These are phyloP conservation scores for Eucalyptus curtisii DNA, from an alignment of 345 rosid genomes.

Conservation along the genomic window DNA sequence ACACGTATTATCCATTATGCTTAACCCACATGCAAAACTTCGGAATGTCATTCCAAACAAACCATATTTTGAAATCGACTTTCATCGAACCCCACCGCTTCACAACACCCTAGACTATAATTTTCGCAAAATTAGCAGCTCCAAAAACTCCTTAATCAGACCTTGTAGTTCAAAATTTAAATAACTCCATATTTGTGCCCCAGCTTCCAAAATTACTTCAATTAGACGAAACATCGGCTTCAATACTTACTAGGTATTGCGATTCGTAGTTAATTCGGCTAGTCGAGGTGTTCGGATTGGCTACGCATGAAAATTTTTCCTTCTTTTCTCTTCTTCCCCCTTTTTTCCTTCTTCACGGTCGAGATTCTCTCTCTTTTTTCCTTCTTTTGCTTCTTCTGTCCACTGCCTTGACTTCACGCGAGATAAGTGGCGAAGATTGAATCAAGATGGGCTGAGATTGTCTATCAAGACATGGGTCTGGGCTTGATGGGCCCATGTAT, in stretches of 20 bases:
- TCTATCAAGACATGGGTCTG: background rate
- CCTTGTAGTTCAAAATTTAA: background rate
- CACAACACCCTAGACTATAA: background rate
- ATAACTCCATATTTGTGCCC: background rate
- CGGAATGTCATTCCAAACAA: background rate
- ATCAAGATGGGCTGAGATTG: background rate
- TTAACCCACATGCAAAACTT: background rate
- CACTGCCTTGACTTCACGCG: background rate
- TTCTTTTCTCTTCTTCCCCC: background rate
- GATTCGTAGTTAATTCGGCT: background rate
- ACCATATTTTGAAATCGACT: background rate
- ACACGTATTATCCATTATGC: background rate
- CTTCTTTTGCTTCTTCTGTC: background rate
- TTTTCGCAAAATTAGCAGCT: too few species aligned
- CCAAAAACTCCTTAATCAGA: background rate
- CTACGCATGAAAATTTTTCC: background rate
- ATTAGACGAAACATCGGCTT: background rate
- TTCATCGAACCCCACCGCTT: background rate
- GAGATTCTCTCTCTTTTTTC: background rate
- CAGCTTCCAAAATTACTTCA: background rate
- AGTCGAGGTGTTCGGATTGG: background rate
- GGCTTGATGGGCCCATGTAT: background rate
- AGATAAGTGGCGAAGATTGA: background rate
- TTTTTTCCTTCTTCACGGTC: background rate
- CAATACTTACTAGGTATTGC: background rate